phyloP scores from a whole-genome alignment of 2,329 filamentous ascomycete genomes.

The Periconia sp. region DNA sequence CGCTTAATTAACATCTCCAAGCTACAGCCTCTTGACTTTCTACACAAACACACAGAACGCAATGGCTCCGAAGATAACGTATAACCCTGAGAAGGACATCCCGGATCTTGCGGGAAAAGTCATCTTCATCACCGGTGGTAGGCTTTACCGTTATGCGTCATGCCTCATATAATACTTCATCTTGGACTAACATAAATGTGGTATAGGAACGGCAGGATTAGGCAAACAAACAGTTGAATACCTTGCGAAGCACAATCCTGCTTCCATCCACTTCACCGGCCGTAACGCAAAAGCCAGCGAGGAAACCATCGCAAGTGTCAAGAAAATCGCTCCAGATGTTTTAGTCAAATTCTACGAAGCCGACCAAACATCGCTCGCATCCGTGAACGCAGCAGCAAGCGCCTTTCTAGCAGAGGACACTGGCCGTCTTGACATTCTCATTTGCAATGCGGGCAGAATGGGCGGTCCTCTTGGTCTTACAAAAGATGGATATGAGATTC shows the following conservation, averaged over 20 bases:
- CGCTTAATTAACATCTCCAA: too few relatives aligned
- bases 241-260: conserved; percentile 47
- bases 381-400: conserved; percentile 40
- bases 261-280: conserved; percentile 47
- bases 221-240: conserved; percentile 46
- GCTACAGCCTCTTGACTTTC: too few relatives aligned
- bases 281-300: conserved; percentile 25
- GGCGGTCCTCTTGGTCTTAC: conserved; percentile 40
- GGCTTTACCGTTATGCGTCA: too few relatives aligned
- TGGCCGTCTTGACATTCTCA: conserved; percentile 47
- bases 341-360: conserved; percentile 32
- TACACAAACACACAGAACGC: too few relatives aligned
- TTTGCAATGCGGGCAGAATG: conserved; percentile 48
- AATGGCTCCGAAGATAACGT: too few relatives aligned
- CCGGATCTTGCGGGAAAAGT: conserved; percentile 14
- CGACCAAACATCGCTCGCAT: conserved; percentile 41
- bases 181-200: background rate
- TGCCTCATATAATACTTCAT: background rate
- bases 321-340: conserved; percentile 34
- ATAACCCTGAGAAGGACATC: too few relatives aligned
- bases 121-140: conserved; percentile 19
- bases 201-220: conserved; percentile 44
- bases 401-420: conserved; percentile 24
- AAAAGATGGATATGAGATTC: conserved; percentile 52
- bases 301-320: conserved; percentile 24